phyloP scores from a whole-genome alignment of 495 filamentous ascomycete species.

The Bacidia gigantensis region DNA sequence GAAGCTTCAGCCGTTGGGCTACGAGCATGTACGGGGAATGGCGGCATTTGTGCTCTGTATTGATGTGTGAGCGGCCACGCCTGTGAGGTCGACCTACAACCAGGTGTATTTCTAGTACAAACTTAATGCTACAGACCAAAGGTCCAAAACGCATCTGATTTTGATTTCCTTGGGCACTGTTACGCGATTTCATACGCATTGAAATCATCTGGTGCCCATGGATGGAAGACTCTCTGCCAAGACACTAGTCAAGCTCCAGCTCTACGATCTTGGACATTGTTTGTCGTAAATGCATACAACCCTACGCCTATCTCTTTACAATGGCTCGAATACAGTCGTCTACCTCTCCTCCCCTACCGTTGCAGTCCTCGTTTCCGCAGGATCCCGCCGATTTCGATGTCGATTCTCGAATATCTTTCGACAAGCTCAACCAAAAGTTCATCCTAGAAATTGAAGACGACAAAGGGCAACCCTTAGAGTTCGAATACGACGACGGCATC shows the following conservation, averaged over 20 bases:
- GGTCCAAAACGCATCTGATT: neutral
- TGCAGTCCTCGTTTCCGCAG: constrained; percentile 44
- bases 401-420: constrained; percentile 79
- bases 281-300: neutral
- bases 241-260: too few species aligned
- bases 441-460: constrained; percentile 67
- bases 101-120: neutral
- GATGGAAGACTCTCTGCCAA: too few species aligned
- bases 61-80: neutral
- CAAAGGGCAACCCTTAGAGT: constrained; percentile 48
- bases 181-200: too few species aligned
- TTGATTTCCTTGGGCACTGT: too few species aligned
- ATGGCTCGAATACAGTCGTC: constrained; percentile 1
- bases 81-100: neutral
- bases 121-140: neutral
- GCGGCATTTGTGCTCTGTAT: neutral
- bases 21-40: too few species aligned
- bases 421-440: constrained; percentile 63
- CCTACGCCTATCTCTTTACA: neutral
- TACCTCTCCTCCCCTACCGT: constrained; percentile 6
- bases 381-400: constrained; percentile 61
- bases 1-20: too few species aligned
- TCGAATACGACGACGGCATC: constrained; percentile 56
- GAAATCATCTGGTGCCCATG: too few species aligned
- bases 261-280: too few species aligned